Percentiles rank a stretch among this genome's conserved stretches.
Evolutionary conservation across 148 eudicot species (phyloP).

Genomic region (Diospyros kaki): DNA sequence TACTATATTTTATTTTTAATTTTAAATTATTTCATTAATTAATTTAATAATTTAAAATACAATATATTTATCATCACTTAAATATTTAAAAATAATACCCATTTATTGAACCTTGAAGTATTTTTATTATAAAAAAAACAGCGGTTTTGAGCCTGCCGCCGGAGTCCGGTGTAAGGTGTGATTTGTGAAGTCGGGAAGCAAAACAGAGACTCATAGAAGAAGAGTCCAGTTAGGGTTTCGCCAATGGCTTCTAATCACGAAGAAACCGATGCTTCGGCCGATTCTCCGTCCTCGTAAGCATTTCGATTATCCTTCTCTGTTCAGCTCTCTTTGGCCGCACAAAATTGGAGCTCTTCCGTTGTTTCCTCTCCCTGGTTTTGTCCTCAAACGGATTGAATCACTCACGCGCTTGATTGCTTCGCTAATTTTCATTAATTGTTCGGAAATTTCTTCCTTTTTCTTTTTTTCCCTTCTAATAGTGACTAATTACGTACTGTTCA

Average conservation of each 20-base stretch:
- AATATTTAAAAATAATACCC: too few relatives aligned
- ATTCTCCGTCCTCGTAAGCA: slow-evolving; percentile 23
- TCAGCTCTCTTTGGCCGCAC: neutral
- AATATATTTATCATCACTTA: too few relatives aligned
- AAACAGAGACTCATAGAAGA: neutral
- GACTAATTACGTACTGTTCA: slow-evolving; percentile 14
- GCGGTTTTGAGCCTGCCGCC: too few relatives aligned
- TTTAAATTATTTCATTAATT: too few relatives aligned
- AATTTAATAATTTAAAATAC: too few relatives aligned
- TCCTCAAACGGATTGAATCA: neutral
- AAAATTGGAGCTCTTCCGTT: neutral
- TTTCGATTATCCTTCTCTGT: neutral
- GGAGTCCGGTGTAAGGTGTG: too few relatives aligned
- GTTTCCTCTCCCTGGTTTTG: neutral
- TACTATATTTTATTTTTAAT: too few relatives aligned
- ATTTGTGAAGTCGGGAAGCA: too few relatives aligned
- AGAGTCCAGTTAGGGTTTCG: slow-evolving; percentile 3
- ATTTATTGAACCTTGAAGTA: too few relatives aligned
- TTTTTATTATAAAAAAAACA: too few relatives aligned
- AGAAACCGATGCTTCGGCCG: slow-evolving; percentile 11
- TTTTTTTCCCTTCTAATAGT: neutral
- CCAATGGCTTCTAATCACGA: slow-evolving; percentile 23
- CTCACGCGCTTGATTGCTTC: neutral
- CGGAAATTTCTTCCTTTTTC: too few relatives aligned
- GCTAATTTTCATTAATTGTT: neutral